These are phyloP conservation scores for Suillus variegatus DNA, from an alignment of 768 basidiomycete genomes.

Conservation along the genomic window DNA sequence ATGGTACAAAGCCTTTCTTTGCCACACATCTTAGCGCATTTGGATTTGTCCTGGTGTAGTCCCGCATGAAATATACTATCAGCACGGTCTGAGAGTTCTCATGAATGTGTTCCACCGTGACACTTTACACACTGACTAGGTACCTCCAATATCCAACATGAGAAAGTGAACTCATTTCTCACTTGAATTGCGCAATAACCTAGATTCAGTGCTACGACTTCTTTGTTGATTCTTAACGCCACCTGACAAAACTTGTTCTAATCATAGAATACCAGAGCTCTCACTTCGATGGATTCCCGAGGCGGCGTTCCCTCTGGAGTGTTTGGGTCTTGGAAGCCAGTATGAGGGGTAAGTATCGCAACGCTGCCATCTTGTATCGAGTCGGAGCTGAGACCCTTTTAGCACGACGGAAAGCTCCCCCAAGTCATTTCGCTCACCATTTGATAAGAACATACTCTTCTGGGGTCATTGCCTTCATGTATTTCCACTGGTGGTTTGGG, in stretches of 20 bases:
- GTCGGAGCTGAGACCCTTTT: slow-evolving; percentile 28
- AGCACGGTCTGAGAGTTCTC: background rate
- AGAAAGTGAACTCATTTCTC: slow-evolving; percentile 2
- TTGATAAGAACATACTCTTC: slow-evolving; percentile 50
- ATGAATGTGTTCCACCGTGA: background rate
- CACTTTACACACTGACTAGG: background rate
- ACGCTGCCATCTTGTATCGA: slow-evolving; percentile 37
- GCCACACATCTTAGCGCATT: too few relatives aligned
- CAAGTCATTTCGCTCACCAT: slow-evolving; percentile 34
- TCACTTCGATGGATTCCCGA: slow-evolving; percentile 37
- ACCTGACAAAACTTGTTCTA: background rate
- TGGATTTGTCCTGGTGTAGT: background rate
- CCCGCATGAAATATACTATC: background rate
- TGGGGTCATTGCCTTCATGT: slow-evolving; percentile 42
- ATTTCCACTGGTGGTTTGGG: slow-evolving; percentile 46
- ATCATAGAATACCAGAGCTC: slow-evolving; percentile 18
- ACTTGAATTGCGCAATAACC: background rate
- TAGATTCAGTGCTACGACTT: background rate
- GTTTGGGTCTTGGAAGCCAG: slow-evolving; percentile 35
- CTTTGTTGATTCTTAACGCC: background rate
- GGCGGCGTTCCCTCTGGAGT: slow-evolving; percentile 32
- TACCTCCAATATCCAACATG: background rate
- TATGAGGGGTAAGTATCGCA: slow-evolving; percentile 35
- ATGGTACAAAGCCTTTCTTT: too few relatives aligned
- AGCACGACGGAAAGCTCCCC: background rate